phyloP scores from a whole-genome alignment of 2,329 filamentous ascomycete species.

The Knoxdaviesia proteae region DNA sequence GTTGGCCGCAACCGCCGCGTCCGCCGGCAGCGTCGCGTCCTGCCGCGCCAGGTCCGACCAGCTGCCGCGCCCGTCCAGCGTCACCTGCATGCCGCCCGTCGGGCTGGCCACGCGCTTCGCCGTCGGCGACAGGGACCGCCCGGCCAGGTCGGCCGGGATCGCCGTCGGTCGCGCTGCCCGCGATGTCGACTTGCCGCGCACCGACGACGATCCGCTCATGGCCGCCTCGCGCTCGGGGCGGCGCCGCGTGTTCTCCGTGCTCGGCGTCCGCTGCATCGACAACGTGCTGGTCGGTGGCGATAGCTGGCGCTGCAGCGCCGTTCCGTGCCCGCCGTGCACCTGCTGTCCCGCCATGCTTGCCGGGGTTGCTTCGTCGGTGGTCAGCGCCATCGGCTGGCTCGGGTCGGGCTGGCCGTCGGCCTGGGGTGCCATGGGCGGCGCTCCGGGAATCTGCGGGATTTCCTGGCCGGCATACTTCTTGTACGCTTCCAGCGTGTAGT shows the following conservation, averaged over 20 bases:
- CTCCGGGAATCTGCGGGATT: neutral
- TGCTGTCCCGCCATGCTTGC: slow-evolving; percentile 12
- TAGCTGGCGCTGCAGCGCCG: neutral
- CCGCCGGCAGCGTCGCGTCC: slow-evolving; percentile 51
- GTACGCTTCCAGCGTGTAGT: slow-evolving; percentile 72
- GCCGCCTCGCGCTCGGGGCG: neutral
- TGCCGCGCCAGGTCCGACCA: slow-evolving; percentile 84
- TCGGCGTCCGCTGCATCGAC: slow-evolving; percentile 1
- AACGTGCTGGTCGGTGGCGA: slow-evolving; percentile 1
- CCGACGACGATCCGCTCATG: slow-evolving; percentile 1
- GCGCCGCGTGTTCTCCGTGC: slow-evolving; percentile 5
- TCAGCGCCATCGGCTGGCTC: slow-evolving; percentile 16
- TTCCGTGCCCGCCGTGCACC: slow-evolving; percentile 6
- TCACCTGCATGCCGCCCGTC: slow-evolving; percentile 73
- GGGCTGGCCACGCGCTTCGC: slow-evolving; percentile 54
- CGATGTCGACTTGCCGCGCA: neutral
- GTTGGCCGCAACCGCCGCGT: slow-evolving; percentile 34
- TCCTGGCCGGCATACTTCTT: slow-evolving; percentile 33
- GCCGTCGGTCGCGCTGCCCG: neutral
- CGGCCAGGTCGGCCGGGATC: slow-evolving; percentile 3
- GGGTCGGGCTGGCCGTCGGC: neutral
- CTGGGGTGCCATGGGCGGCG: neutral
- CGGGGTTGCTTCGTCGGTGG: slow-evolving; percentile 26
- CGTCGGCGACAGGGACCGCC: slow-evolving; percentile 27
- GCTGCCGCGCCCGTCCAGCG: slow-evolving; percentile 69